Percentiles rank a stretch among this genome's conserved stretches.
phyloP scores from a whole-genome alignment of 495 filamentous ascomycete genomes.

The Neurospora discreta region DNA sequence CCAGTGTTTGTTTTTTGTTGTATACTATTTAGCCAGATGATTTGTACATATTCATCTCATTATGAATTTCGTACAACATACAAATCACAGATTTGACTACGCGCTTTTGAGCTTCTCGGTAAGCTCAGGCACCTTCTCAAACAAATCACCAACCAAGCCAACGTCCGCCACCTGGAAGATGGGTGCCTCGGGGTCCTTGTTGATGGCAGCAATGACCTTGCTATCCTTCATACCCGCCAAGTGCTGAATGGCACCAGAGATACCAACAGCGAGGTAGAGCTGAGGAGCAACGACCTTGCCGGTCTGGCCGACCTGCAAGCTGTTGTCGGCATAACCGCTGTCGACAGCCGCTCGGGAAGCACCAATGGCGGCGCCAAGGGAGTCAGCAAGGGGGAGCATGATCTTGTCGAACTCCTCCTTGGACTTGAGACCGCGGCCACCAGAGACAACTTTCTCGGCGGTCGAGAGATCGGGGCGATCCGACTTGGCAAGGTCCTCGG shows the following conservation, averaged over 20 bases:
- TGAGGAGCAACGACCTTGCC: conserved; percentile 97
- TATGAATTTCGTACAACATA: not conserved
- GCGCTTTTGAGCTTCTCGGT: conserved; percentile 82
- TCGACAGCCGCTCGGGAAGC: conserved; percentile 93
- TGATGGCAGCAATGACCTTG: conserved; percentile 98
- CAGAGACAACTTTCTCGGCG: conserved; percentile 80
- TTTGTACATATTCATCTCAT: not conserved
- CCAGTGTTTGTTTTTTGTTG: not conserved
- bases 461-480: conserved; percentile 93
- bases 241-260: conserved; percentile 96
- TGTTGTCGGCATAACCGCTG: conserved; percentile 98
- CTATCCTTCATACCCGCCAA: conserved; percentile 99
- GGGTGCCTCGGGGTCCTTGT: conserved; percentile 93
- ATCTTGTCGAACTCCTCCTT: conserved; percentile 93
- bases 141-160: conserved; percentile 87
- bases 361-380: conserved; percentile 85
- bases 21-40: not conserved
- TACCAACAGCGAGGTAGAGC: conserved; percentile 89
- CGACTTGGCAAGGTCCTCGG: conserved; percentile 83
- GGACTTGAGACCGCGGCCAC: conserved; percentile 88
- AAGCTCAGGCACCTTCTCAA: conserved; percentile 89
- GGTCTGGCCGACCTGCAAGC: conserved; percentile 93
- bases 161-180: conserved; percentile 98
- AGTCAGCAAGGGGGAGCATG: conserved; percentile 84
- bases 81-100: conserved; percentile 16